Conservation (phyloP, 768 basidiomycete genomes). For the Lentinula aciculospora region DNA sequence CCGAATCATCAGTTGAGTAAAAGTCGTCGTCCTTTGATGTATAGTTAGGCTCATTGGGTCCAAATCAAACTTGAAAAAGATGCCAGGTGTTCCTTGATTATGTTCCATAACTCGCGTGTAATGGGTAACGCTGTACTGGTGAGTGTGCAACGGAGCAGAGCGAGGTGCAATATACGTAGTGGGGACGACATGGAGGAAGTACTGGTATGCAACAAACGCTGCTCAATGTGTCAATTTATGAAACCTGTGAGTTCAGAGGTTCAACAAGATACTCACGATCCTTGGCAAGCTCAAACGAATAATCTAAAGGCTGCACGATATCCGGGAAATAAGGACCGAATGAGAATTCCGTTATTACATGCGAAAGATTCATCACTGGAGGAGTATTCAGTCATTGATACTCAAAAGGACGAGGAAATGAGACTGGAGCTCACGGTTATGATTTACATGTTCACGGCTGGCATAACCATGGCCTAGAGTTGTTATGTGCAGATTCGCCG, state of each 20-base stretch:
- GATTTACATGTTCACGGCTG: conserved; percentile 82
- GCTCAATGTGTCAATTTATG: background rate
- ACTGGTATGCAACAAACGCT: conserved; percentile 92
- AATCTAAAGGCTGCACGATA: conserved; percentile 91
- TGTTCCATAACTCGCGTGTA: conserved; percentile 74
- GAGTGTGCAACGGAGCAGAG: conserved; percentile 55
- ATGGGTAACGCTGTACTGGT: conserved; percentile 94
- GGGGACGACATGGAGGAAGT: conserved; percentile 93
- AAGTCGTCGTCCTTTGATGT: conserved; percentile 79
- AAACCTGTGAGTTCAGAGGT: conserved; percentile 1
- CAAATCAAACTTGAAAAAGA: conserved; percentile 98
- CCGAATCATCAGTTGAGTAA: conserved; percentile 79
- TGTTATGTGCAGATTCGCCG: conserved; percentile 92
- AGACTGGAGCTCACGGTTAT: conserved; percentile 54
- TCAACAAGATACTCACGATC: conserved; percentile 45
- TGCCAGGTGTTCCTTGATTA: conserved; percentile 80
- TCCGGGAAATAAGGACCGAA: conserved; percentile 96
- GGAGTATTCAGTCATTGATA: background rate
- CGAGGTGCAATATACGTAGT: conserved; percentile 86
- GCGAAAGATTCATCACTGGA: conserved; percentile 92
- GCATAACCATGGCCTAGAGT: conserved; percentile 93
- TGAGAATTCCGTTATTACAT: conserved; percentile 94
- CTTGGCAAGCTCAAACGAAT: conserved; percentile 72
- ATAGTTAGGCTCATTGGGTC: conserved; percentile 86
- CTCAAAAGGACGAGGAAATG: background rate